Conservation (phyloP, 805 yeast species). For the Myxozyma geophila region DNA sequence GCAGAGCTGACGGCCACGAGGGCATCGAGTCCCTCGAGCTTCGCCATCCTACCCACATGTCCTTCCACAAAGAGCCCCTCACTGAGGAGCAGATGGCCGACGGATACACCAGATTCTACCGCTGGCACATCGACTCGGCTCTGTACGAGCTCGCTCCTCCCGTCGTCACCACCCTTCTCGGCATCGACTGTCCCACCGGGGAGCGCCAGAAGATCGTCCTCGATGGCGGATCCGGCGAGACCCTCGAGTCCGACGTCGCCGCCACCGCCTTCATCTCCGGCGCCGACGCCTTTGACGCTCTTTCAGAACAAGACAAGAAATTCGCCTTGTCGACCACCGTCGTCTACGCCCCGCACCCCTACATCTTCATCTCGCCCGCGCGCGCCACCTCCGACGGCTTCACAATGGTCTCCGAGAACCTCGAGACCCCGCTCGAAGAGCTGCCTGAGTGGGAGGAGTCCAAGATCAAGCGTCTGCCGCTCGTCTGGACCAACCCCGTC, state of each 20-base stretch:
- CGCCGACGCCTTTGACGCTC: conserved; percentile 69
- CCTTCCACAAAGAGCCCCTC: conserved; percentile 73
- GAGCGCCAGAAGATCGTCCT: conserved; percentile 59
- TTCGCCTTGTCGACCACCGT: conserved; percentile 78
- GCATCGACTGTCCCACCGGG: conserved; percentile 77
- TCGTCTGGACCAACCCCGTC: conserved; percentile 91
- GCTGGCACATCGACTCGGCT: conserved; percentile 95
- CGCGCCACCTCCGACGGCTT: conserved; percentile 84
- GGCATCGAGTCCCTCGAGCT: conserved; percentile 62
- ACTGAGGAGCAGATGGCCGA: conserved; percentile 63
- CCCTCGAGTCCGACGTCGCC: conserved; percentile 72
- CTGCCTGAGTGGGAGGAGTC: conserved; percentile 83
- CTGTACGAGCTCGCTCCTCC: conserved; percentile 86
- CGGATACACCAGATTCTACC: conserved; percentile 77
- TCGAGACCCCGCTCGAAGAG: conserved; percentile 66
- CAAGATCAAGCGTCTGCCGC: conserved; percentile 75
- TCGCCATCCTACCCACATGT: conserved; percentile 83
- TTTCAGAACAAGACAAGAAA: conserved; percentile 71
- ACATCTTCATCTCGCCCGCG: conserved; percentile 79
- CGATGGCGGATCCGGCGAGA: conserved; percentile 63
- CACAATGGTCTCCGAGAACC: conserved; percentile 80
- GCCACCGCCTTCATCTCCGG: conserved; percentile 91
- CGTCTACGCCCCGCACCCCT: conserved; percentile 91
- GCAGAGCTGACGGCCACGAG: conserved; percentile 58
- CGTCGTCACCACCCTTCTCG: conserved; percentile 79